A percentile compares a stretch with the other conserved stretches of the same genome.
Evolutionary conservation across 306 rosid species (phyloP).

Genomic region (Aeschynomene evenia): DNA sequence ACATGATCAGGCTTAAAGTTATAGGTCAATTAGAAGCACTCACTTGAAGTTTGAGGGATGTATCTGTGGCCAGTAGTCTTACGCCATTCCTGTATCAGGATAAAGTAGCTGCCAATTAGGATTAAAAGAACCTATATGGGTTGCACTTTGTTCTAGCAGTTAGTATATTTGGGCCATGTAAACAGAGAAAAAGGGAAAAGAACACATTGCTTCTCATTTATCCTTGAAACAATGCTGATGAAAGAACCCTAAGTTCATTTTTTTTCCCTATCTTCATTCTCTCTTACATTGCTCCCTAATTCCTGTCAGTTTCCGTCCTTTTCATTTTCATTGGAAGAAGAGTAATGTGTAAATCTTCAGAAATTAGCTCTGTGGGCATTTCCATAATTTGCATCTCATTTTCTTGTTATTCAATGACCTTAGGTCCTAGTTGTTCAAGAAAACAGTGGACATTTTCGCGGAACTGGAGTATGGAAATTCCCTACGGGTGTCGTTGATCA

Average conservation of each 20-base stretch:
- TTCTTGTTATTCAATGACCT: not conserved
- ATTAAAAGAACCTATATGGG: not conserved
- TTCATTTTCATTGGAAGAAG: not conserved
- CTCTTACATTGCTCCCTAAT: not conserved
- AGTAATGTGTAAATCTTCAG: not conserved
- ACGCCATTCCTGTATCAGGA: not conserved
- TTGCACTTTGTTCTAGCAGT: constrained; percentile 1
- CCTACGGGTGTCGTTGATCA: constrained; percentile 81
- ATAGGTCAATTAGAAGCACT: not conserved
- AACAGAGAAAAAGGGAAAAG: not conserved
- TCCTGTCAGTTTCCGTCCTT: not conserved
- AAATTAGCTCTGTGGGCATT: not conserved
- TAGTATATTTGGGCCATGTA: not conserved
- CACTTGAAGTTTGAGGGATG: constrained; percentile 6
- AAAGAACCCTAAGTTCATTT: not conserved
- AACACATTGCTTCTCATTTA: constrained; percentile 7
- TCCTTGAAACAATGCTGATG: not conserved
- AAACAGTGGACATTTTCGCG: constrained; percentile 48
- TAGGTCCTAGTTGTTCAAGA: constrained; percentile 81
- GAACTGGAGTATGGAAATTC: constrained; percentile 67
- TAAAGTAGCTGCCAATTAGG: not conserved
- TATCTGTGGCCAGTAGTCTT: not conserved
- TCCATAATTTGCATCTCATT: not conserved
- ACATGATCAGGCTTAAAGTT: not conserved
- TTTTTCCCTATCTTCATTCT: not conserved